phyloP scores from a whole-genome alignment of 305 asterid genomes.

The Andrographis paniculata region DNA sequence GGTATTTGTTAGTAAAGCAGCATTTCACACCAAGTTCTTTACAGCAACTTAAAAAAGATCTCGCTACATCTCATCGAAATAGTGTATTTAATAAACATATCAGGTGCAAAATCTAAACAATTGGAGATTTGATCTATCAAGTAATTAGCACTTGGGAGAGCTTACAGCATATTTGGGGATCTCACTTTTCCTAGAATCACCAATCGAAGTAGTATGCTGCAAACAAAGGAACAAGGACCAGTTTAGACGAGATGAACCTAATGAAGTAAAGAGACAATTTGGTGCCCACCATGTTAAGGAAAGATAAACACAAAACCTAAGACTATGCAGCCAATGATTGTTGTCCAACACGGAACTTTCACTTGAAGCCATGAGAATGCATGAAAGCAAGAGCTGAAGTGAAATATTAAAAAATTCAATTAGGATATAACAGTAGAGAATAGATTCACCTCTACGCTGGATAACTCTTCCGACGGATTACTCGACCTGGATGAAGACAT shows the following conservation, averaged over 20 bases:
- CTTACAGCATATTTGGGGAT: slow-evolving; percentile 86
- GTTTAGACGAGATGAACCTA: slow-evolving; percentile 15
- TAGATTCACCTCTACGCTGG: slow-evolving; percentile 36
- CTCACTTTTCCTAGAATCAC: slow-evolving; percentile 35
- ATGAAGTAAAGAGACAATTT: slow-evolving; percentile 1
- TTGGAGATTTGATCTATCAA: slow-evolving; percentile 7
- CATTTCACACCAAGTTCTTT: not conserved
- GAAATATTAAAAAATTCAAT: not conserved
- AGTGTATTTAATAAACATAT: slow-evolving; percentile 5
- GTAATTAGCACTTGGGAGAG: slow-evolving; percentile 16
- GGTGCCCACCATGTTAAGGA: slow-evolving; percentile 4
- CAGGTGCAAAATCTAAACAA: slow-evolving; percentile 8
- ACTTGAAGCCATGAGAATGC: slow-evolving; percentile 6
- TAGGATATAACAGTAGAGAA: slow-evolving; percentile 8
- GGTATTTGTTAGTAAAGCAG: not conserved
- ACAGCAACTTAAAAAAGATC: slow-evolving; percentile 1
- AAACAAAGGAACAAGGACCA: slow-evolving; percentile 13
- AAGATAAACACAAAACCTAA: slow-evolving; percentile 1
- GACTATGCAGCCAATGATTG: slow-evolving; percentile 14
- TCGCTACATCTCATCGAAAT: not conserved
- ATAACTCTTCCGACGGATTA: slow-evolving; percentile 24
- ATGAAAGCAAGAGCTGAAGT: slow-evolving; percentile 2
- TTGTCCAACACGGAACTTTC: slow-evolving; percentile 8
- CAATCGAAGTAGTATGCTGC: slow-evolving; percentile 39
- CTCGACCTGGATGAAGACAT: slow-evolving; percentile 32